These are phyloP conservation scores for Meira miltonrushii DNA, from an alignment of 1,284 basidiomycete genomes.

Conservation along the genomic window DNA sequence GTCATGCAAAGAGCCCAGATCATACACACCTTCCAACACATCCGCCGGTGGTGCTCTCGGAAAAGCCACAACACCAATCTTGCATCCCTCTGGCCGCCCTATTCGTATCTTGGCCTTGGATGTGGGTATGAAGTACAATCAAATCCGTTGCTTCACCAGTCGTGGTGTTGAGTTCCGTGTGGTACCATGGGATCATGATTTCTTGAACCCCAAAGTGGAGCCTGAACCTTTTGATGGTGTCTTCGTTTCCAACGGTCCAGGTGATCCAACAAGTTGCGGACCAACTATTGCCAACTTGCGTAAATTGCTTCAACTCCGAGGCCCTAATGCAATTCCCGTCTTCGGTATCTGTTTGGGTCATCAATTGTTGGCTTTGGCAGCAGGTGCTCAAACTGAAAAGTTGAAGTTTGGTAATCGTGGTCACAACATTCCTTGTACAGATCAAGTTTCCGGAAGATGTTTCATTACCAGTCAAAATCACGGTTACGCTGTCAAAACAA, in stretches of 20 bases:
- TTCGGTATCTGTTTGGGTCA: slow-evolving; percentile 99
- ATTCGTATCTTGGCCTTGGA: slow-evolving; percentile 86
- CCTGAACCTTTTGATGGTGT: slow-evolving; percentile 85
- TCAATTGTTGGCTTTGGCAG: slow-evolving; percentile 90
- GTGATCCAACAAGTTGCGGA: slow-evolving; percentile 74
- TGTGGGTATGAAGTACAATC: slow-evolving; percentile 99
- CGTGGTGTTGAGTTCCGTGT: slow-evolving; percentile 95
- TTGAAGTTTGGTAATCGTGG: slow-evolving; percentile 99
- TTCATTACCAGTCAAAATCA: slow-evolving; percentile 99
- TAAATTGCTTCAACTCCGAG: slow-evolving; percentile 60
- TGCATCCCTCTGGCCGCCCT: slow-evolving; percentile 72
- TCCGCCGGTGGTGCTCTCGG: slow-evolving; percentile 54
- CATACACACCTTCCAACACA: slow-evolving; percentile 60
- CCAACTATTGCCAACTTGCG: slow-evolving; percentile 69
- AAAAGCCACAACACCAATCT: slow-evolving; percentile 55
- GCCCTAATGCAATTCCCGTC: slow-evolving; percentile 71
- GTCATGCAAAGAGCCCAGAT: slow-evolving; percentile 65
- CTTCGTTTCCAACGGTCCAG: slow-evolving; percentile 96
- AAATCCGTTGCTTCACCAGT: slow-evolving; percentile 90
- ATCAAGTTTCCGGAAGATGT: slow-evolving; percentile 86
- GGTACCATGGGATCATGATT: slow-evolving; percentile 95
- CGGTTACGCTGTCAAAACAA: slow-evolving; percentile 87
- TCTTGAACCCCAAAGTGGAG: slow-evolving; percentile 60
- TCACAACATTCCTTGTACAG: slow-evolving; percentile 96
- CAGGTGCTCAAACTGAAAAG: slow-evolving; percentile 88